A percentile compares a stretch with the other conserved stretches of the same genome.
These are phyloP conservation scores for Fusarium concolor DNA, from an alignment of 2,329 filamentous ascomycete genomes.

Conservation along the genomic window DNA sequence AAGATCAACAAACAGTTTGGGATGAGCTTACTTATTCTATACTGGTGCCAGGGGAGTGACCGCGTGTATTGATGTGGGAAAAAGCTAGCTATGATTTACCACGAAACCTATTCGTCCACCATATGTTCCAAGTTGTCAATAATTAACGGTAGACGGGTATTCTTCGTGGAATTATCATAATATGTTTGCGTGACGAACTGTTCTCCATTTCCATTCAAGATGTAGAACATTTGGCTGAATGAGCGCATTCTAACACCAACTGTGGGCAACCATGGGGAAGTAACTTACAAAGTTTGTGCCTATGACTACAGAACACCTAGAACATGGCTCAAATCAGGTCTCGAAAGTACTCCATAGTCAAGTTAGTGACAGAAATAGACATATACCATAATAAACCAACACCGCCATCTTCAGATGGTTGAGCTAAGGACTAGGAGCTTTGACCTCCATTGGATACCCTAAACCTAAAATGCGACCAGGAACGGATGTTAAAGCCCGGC, in stretches of 20 bases:
- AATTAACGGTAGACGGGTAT: not conserved
- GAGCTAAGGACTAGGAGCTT: slow-evolving; percentile 14
- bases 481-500: not conserved
- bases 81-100: not conserved
- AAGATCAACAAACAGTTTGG: not conserved
- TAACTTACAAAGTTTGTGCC: not conserved
- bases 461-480: slow-evolving; percentile 20
- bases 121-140: not conserved
- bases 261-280: not conserved
- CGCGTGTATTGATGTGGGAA: not conserved
- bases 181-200: not conserved
- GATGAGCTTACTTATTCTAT: not conserved
- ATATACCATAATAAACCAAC: not conserved
- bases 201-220: not conserved
- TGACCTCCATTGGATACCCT: slow-evolving; percentile 12
- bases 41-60: not conserved
- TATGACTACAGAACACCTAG: no score
- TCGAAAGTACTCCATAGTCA: not conserved
- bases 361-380: not conserved
- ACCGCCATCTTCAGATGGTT: not conserved
- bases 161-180: no score
- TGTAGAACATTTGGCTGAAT: not conserved
- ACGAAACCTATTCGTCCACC: not conserved
- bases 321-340: not conserved
- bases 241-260: not conserved